Conservation (phyloP, 139 green algal species). For the Coccomyxa sp. region DNA sequence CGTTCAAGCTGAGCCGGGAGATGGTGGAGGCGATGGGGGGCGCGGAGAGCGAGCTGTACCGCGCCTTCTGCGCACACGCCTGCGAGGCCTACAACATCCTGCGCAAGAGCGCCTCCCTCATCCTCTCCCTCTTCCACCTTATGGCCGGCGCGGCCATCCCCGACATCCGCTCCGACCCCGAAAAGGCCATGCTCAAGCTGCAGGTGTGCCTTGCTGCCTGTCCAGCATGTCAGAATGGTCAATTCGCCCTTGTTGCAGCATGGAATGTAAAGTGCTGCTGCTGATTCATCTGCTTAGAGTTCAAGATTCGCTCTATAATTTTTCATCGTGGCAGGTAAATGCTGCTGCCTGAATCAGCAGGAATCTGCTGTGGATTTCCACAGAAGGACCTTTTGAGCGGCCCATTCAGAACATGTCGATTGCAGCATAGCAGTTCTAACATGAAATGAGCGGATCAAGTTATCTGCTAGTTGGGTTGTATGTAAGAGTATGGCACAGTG, state of each 20-base stretch:
- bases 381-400: no score
- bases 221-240: background rate
- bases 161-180: conserved; percentile 72
- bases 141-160: conserved; percentile 88
- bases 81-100: conserved; percentile 99
- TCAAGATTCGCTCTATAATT: no score
- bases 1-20: conserved; percentile 88
- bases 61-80: conserved; percentile 62
- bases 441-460: no score
- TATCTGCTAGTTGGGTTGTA: no score
- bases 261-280: background rate
- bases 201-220: conserved; percentile 39
- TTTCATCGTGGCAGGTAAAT: no score
- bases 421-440: no score
- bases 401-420: no score
- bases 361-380: no score
- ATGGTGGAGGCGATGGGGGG: conserved; percentile 96
- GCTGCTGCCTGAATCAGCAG: no score
- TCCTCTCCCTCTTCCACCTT: conserved; percentile 92
- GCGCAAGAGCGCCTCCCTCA: conserved; percentile 85
- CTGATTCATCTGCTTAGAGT: no score
- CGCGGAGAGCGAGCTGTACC: conserved; percentile 66
- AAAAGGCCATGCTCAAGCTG: conserved; percentile 91
- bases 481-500: no score
- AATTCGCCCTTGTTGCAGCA: background rate